Conservation (phyloP, 2,329 filamentous ascomycete genomes). For the Alternaria sp. region DNA sequence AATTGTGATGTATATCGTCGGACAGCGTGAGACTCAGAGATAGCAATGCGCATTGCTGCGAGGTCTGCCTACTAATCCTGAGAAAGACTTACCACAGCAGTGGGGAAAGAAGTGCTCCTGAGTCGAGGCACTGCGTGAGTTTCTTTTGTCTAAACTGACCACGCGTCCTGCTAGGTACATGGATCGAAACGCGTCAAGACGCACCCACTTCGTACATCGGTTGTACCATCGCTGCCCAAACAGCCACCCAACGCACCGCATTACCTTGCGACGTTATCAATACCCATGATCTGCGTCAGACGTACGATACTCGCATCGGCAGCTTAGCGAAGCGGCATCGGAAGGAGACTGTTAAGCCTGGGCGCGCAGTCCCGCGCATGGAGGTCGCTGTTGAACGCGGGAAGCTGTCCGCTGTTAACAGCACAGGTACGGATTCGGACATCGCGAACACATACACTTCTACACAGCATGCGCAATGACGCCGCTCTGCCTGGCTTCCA, state of each 20-base stretch:
- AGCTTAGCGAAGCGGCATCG: neutral
- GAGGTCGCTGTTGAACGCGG: neutral
- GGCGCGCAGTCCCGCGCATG: neutral
- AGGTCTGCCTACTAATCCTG: neutral
- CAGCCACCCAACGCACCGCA: neutral
- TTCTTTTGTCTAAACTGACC: neutral
- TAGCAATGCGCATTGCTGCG: neutral
- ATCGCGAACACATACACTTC: neutral
- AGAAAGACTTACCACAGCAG: too few relatives aligned
- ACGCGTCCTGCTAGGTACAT: conserved; percentile 1
- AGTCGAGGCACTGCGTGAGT: neutral
- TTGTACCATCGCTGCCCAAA: neutral
- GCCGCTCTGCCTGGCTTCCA: neutral
- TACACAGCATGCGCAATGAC: neutral
- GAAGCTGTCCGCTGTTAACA: neutral
- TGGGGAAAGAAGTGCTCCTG: neutral
- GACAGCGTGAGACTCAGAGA: neutral
- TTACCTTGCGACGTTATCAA: neutral
- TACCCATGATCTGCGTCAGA: neutral
- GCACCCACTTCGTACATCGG: neutral
- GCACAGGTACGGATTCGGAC: neutral
- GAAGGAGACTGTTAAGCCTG: neutral
- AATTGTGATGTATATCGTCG: conserved; percentile 3
- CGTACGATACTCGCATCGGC: neutral
- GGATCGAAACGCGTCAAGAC: neutral